These are phyloP conservation scores for Macrolepiota fuliginosa DNA, from an alignment of 768 basidiomycete species.

Conservation along the genomic window DNA sequence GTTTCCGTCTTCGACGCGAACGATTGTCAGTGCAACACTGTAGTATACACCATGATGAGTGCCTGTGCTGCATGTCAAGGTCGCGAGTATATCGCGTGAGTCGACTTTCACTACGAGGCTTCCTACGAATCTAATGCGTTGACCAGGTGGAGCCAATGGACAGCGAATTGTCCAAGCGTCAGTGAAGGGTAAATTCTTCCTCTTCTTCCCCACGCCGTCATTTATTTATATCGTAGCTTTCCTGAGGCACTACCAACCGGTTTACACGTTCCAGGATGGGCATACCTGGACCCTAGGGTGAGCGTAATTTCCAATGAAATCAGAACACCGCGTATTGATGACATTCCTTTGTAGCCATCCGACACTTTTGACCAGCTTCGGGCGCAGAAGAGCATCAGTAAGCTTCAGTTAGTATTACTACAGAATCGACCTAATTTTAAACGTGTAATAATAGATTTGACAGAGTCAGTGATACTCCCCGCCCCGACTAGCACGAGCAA, in stretches of 20 bases:
- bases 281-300: conserved; percentile 53
- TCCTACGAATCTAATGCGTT: background rate
- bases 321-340: background rate
- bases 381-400: conserved; percentile 1
- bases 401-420: background rate
- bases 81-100: conserved; percentile 28
- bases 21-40: conserved; percentile 53
- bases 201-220: background rate
- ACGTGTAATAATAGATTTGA: background rate
- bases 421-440: background rate
- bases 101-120: background rate
- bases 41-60: conserved; percentile 52
- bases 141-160: conserved; percentile 52
- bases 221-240: conserved; percentile 30
- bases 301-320: background rate
- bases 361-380: conserved; percentile 5
- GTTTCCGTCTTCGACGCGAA: conserved; percentile 30
- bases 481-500: background rate
- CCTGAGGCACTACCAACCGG: conserved; percentile 45
- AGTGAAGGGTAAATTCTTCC: conserved; percentile 22
- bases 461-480: conserved; percentile 7
- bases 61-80: conserved; percentile 61
- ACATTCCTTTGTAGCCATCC: background rate
- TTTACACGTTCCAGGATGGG: conserved; percentile 58
- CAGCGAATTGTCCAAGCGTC: conserved; percentile 41